These are phyloP conservation scores for Thyridium curvatum DNA, from an alignment of 2,329 filamentous ascomycete genomes.

Conservation along the genomic window DNA sequence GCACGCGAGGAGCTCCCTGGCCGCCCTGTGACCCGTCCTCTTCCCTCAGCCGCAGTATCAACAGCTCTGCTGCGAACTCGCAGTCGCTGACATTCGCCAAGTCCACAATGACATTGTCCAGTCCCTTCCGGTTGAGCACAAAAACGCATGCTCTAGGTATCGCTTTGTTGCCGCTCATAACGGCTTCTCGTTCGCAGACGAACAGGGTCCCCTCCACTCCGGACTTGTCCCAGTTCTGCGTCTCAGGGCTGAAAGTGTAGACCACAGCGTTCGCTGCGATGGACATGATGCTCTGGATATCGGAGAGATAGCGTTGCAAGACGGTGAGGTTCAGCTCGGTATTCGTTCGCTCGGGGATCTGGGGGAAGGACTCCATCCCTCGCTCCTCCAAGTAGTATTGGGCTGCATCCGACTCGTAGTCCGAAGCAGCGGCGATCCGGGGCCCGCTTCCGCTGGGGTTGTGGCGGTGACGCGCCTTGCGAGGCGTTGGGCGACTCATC, in stretches of 20 bases:
- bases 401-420: conserved; percentile 62
- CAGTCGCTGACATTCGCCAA: conserved; percentile 56
- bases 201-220: conserved; percentile 86
- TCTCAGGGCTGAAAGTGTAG: conserved; percentile 66
- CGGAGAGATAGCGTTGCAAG: conserved; percentile 72
- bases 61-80: conserved; percentile 52
- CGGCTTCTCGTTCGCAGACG: conserved; percentile 60
- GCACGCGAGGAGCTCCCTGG: conserved; percentile 29
- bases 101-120: conserved; percentile 65
- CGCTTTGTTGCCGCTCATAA: conserved; percentile 18
- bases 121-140: conserved; percentile 64
- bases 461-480: conserved; percentile 18
- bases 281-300: conserved; percentile 65
- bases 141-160: conserved; percentile 53
- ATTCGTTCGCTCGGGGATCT: conserved; percentile 62
- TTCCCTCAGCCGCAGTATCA: conserved; percentile 39
- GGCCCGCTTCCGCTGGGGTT: conserved; percentile 25
- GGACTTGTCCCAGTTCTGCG: conserved; percentile 74
- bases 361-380: conserved; percentile 33
- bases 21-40: conserved; percentile 10
- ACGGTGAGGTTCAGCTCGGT: conserved; percentile 84
- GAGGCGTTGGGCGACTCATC: conserved; percentile 39
- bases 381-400: conserved; percentile 34
- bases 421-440: conserved; percentile 35
- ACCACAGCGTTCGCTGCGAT: conserved; percentile 82